Base-by-base conservation (phyloP, 2,329 filamentous ascomycete species). In the Paecilomyces formosus region DNA sequence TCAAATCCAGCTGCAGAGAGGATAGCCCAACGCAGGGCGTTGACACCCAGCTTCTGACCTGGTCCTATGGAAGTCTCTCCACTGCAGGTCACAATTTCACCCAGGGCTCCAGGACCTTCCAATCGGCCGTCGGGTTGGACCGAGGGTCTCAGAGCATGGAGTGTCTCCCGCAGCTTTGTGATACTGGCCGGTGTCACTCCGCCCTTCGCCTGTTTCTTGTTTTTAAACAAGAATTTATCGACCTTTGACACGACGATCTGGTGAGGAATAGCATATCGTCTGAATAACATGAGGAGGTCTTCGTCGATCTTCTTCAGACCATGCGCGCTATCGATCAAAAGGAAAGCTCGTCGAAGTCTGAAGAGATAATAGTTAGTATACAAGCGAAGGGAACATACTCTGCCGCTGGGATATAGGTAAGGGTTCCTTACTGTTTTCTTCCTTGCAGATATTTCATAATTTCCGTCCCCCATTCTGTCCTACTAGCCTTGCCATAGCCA, bases 221-320 rank as follows among this genome's bases (percentile, higher is more conserved):
- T 74, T 62, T 72, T 63, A 45, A 67, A 59, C 50, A 86, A 64
- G 13, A 86, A 60, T 60, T 81, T 81, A 67, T 90, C 87, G 6
- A 82, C 79, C 69, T 90, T 90, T 6, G 81, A 83, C n/a, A 89
- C 67, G 15, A 90, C 75, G 15, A 90, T 74, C 68, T 89, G 86
- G 68, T 86, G 84, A 0, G 83, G 77, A 15, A 89, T 80, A 1
- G 80, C 81, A n/a, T 79, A 75, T 53, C 79, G 63, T 15, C 81
- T 76, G 54, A 90, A 77, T 22, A 84, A 70, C 4, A 76, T 72
- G 7, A 90, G 73, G 21, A 89, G 74, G 45, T 81, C 74, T 30
- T 77, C 63, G 66, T 90, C 87, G 2, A 74, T 80, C n/a, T 73
- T 67, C 68, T 88, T 89, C 52, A 88, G 67, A 2, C 87, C 86